These are phyloP conservation scores for Leccinum sublutescens DNA, from an alignment of 768 basidiomycete genomes.

Conservation along the genomic window DNA sequence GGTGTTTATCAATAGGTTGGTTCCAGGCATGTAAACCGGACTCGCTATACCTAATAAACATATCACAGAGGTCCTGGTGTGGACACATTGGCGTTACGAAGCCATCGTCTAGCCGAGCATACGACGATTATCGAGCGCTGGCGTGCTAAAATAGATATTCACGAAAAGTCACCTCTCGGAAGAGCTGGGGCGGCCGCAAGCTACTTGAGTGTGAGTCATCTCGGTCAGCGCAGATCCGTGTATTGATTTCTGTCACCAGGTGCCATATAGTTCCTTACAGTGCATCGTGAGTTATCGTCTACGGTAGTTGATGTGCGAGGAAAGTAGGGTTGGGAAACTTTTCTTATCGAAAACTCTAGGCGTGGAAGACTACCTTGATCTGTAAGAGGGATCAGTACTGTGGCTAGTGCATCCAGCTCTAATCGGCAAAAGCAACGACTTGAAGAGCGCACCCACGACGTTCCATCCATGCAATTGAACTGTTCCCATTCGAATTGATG, in stretches of 20 bases:
- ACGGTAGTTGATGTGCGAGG: not conserved
- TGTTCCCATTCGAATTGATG: too few relatives aligned
- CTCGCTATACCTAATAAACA: slow-evolving; percentile 6
- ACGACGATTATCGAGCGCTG: not conserved
- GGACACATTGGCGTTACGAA: not conserved
- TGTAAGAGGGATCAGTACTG: slow-evolving; percentile 7
- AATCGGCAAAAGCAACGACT: slow-evolving; percentile 13
- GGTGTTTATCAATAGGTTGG: slow-evolving; percentile 1
- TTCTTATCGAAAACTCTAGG: not conserved
- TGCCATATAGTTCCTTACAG: slow-evolving; percentile 63
- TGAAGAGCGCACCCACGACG: slow-evolving; percentile 6
- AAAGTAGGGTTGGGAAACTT: not conserved
- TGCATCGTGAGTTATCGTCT: too few relatives aligned
- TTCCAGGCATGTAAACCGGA: not conserved
- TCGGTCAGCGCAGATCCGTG: not conserved
- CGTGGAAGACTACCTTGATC: not conserved
- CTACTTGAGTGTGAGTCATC: slow-evolving; percentile 67
- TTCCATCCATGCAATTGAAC: slow-evolving; percentile 3
- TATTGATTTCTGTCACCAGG: slow-evolving; percentile 31
- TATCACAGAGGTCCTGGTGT: not conserved
- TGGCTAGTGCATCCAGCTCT: slow-evolving; percentile 11
- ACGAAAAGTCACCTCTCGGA: slow-evolving; percentile 53
- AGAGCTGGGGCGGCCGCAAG: slow-evolving; percentile 87
- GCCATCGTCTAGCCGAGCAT: not conserved
- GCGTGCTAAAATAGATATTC: not conserved